Base-by-base conservation (phyloP, 352 stramenopile species). In the Globisporangium lucens region DNA sequence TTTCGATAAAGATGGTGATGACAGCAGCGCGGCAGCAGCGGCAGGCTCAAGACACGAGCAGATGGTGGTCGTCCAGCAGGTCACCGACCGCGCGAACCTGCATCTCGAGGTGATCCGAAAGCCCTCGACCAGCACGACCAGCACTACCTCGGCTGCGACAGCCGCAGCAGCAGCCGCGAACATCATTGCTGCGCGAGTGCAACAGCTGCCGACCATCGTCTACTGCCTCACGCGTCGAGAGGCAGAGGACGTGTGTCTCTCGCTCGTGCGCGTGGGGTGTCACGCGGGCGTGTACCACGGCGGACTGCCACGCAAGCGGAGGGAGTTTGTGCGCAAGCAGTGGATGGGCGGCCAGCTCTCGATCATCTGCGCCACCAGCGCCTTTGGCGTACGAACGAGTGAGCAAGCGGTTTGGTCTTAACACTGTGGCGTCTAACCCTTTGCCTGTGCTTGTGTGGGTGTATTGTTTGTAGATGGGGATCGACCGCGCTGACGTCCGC, bases 171-270 rank as follows among this genome's bases (percentile, higher is more conserved):
- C 71, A 38, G 70, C 77, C 0, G 55, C 72, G 10, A 66, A 67
- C 49, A 87, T 89, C 36, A 89, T 93, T 38, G 68, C 77, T 0
- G 1, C 55, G 2, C 70, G 72, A 51, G 76, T 89, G 3, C 61
- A 61, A 7, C 64, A 67, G 3, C 68, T 73, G 1, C 67, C 83
- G 3, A 76, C 83, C 0, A 87, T 94, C 51, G 85, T 94, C 6
- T 94, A 90, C 66, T 91, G 85, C 22, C 75, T 94, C 62, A 90
- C 87, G n/a, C 75, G 77, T 1, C 84, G 80, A 9, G 84, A 94
- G 62, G 84, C 84, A 0, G 87, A 93, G 38, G 67, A 87, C 7
- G 67, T 80, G 12, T 89, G 83, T 38, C 64, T 89, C 9, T 69
- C 73, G 29, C 75, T 94, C 5, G 75, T 89, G 29, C 77, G 77